Percentiles rank a stretch among this genome's conserved stretches.
Evolutionary conservation across 2,329 filamentous ascomycete genomes (phyloP).

Genomic region (Fusarium continuum): DNA sequence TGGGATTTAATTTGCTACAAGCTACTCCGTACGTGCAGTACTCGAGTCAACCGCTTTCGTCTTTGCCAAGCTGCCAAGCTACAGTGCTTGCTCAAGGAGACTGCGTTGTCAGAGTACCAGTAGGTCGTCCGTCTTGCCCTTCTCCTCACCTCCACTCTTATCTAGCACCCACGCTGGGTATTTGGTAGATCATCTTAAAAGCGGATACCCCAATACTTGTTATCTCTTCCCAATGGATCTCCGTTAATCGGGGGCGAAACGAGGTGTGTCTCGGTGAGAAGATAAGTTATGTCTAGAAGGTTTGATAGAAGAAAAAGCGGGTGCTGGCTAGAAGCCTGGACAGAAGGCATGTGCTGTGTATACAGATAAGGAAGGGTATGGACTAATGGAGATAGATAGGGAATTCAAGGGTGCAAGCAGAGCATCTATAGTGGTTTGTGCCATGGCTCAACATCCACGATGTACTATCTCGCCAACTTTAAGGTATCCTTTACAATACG

Average conservation of each 20-base stretch:
- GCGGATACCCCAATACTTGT: slow-evolving; percentile 7
- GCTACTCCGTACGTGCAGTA: not conserved
- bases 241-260: slow-evolving; percentile 16
- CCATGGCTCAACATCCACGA: slow-evolving; percentile 3
- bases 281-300: slow-evolving; percentile 25
- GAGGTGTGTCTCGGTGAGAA: slow-evolving; percentile 22
- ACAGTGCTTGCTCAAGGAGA: not conserved
- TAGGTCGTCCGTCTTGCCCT: not conserved
- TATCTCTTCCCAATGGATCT: slow-evolving; percentile 27
- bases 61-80: slow-evolving; percentile 7
- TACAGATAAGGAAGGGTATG: slow-evolving; percentile 7
- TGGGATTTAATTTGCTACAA: slow-evolving; percentile 5
- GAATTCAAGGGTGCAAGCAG: slow-evolving; percentile 8
- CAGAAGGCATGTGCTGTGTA: no score
- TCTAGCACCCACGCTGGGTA: slow-evolving; percentile 9
- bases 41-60: not conserved
- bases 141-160: slow-evolving; percentile 29
- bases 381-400: slow-evolving; percentile 8
- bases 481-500: not conserved
- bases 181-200: slow-evolving; percentile 2
- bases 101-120: slow-evolving; percentile 20
- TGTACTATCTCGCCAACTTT: no score
- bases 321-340: not conserved
- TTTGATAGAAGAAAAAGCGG: slow-evolving; percentile 27
- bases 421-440: not conserved